Percentiles rank a stretch among this genome's conserved stretches.
Conservation (phyloP, 177 flowering plant species). For the Vitis hybrid region DNA sequence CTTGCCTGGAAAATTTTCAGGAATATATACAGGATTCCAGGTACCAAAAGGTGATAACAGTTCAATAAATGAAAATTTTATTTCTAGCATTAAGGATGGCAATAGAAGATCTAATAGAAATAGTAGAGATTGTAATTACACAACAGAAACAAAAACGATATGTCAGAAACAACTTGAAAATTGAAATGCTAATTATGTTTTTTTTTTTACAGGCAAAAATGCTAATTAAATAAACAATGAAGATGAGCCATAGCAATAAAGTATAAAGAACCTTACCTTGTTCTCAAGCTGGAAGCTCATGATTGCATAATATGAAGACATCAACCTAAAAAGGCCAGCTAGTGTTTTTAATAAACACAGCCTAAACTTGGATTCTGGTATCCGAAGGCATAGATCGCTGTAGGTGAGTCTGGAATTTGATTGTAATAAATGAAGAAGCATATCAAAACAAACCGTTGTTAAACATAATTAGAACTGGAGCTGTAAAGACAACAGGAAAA, state of each 20-base stretch:
- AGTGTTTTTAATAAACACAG: constrained; percentile 78
- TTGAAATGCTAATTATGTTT: too few species aligned
- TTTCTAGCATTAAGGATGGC: neutral
- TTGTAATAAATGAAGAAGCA: constrained; percentile 17
- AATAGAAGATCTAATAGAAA: neutral
- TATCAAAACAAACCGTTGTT: constrained; percentile 1
- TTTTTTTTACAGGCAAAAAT: too few species aligned
- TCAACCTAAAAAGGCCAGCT: constrained; percentile 67
- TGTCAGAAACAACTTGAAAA: neutral
- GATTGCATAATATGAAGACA: constrained; percentile 84
- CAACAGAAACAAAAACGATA: neutral
- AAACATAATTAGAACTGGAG: too few species aligned
- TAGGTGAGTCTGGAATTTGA: constrained; percentile 76
- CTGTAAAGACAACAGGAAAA: neutral
- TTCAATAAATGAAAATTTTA: too few species aligned
- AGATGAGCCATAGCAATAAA: neutral
- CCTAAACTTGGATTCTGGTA: constrained; percentile 93
- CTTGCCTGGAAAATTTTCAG: too few species aligned
- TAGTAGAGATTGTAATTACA: neutral
- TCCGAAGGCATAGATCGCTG: constrained; percentile 91
- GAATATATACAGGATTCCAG: too few species aligned
- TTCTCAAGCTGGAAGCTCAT: constrained; percentile 68
- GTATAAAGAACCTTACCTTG: constrained; percentile 39
- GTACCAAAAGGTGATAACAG: too few species aligned
- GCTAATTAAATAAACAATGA: neutral